Evolutionary conservation across 2,329 filamentous ascomycete genomes (phyloP).

Genomic region (Rutstroemia sp.): DNA sequence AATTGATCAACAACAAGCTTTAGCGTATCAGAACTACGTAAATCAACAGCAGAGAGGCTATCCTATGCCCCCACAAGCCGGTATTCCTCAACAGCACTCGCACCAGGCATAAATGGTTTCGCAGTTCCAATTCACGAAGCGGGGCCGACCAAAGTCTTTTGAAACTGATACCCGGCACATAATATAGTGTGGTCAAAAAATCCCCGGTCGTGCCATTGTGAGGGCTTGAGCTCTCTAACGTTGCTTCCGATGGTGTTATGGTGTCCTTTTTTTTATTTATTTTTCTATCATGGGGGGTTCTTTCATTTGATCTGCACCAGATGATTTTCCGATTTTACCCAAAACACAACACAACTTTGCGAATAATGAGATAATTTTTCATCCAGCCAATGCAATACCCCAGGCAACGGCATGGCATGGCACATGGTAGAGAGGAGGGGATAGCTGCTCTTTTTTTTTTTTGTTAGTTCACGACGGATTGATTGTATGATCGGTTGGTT

Average conservation of each 20-base stretch:
- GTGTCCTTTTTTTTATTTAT: slow-evolving; percentile 15
- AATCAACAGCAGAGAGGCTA: slow-evolving; percentile 68
- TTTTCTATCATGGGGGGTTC: neutral
- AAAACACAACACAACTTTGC: slow-evolving; percentile 15
- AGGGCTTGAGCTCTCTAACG: slow-evolving; percentile 21
- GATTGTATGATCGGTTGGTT: neutral
- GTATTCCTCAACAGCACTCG: slow-evolving; percentile 76
- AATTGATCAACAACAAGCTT: slow-evolving; percentile 59
- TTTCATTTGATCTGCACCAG: slow-evolving; percentile 8
- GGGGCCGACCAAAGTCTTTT: slow-evolving; percentile 27
- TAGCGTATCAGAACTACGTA: slow-evolving; percentile 79
- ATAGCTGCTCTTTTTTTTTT: neutral
- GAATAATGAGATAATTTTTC: slow-evolving; percentile 25
- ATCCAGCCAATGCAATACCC: slow-evolving; percentile 6
- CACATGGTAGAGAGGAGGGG: slow-evolving; percentile 4
- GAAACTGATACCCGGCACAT: slow-evolving; percentile 52
- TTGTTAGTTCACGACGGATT: neutral
- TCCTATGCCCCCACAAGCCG: slow-evolving; percentile 67
- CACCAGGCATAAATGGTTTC: slow-evolving; percentile 58
- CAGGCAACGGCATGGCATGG: neutral
- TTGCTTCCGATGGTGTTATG: slow-evolving; percentile 26
- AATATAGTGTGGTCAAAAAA: slow-evolving; percentile 30
- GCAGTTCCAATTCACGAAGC: slow-evolving; percentile 21
- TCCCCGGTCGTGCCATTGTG: slow-evolving; percentile 23
- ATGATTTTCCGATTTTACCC: neutral